phyloP scores from a whole-genome alignment of 805 yeast genomes.

The Metschnikowia dekortorum region DNA sequence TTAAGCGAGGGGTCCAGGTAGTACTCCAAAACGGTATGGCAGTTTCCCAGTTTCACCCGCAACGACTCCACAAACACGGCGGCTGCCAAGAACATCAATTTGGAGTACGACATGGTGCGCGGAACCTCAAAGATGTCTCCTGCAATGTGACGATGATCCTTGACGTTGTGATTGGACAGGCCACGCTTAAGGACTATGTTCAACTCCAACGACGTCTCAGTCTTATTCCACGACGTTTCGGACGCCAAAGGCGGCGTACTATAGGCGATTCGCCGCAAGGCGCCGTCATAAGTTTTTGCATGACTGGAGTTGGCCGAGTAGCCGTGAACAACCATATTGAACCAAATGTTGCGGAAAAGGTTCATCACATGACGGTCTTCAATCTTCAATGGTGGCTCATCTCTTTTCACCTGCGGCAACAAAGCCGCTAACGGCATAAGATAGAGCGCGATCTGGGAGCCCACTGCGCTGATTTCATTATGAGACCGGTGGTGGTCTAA shows the following conservation, averaged over 20 bases:
- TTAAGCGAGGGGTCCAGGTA: constrained; percentile 81
- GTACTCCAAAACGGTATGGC: constrained; percentile 72
- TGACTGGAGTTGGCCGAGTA: constrained; percentile 58
- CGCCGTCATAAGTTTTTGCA: constrained; percentile 41
- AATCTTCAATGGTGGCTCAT: constrained; percentile 39
- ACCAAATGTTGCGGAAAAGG: constrained; percentile 87
- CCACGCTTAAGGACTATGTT: constrained; percentile 89
- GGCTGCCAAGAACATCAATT: constrained; percentile 83
- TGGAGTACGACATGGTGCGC: constrained; percentile 60
- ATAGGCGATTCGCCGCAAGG: constrained; percentile 70
- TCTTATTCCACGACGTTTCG: constrained; percentile 47
- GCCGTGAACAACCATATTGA: constrained; percentile 89
- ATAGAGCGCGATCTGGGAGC: constrained; percentile 58
- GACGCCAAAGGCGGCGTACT: constrained; percentile 46
- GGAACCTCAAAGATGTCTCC: constrained; percentile 49
- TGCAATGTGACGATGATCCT: constrained; percentile 64
- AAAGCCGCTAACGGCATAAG: constrained; percentile 73
- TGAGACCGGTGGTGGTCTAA: constrained; percentile 79
- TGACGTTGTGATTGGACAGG: constrained; percentile 74
- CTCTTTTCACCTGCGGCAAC: constrained; percentile 51
- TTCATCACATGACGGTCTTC: constrained; percentile 48
- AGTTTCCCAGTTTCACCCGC: constrained; percentile 75
- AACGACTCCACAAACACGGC: constrained; percentile 72
- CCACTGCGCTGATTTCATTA: constrained; percentile 64
- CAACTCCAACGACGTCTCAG: constrained; percentile 88